phyloP scores from a whole-genome alignment of 2,329 filamentous ascomycete species.

The Aurifilum marmelostoma region DNA sequence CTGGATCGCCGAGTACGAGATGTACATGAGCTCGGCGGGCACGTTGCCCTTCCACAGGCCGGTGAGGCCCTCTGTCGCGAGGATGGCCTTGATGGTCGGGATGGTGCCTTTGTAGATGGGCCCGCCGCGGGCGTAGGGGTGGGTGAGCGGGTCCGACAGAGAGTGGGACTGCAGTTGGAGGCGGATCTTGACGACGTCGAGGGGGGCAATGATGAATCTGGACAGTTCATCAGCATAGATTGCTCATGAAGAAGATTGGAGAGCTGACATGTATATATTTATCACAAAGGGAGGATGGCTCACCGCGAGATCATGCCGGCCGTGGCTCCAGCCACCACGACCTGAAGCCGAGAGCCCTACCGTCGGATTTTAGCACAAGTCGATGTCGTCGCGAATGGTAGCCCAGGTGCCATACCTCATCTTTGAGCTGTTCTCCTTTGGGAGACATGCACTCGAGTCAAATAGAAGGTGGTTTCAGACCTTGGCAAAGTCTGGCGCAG shows the following conservation, averaged over 20 bases:
- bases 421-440: constrained; percentile 54
- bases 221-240: not conserved
- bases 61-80: constrained; percentile 79
- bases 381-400: not conserved
- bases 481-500: not conserved
- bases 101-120: constrained; percentile 75
- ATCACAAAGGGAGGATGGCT: constrained; percentile 26
- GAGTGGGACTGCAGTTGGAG: constrained; percentile 92
- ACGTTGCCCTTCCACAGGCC: constrained; percentile 98
- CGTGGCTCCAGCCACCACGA: constrained; percentile 58
- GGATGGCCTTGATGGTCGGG: constrained; percentile 74
- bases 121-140: constrained; percentile 50
- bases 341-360: constrained; percentile 60
- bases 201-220: constrained; percentile 90
- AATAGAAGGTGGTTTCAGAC: not conserved
- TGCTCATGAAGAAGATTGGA: not conserved
- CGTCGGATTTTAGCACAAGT: not conserved
- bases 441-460: constrained; percentile 47
- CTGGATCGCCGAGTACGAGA: constrained; percentile 86
- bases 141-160: constrained; percentile 71
- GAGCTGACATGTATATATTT: not conserved
- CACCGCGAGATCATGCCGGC: constrained; percentile 90
- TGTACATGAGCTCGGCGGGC: constrained; percentile 90
- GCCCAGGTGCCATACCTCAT: constrained; percentile 52
- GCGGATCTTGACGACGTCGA: constrained; percentile 98